Evolutionary conservation across 306 rosid species (phyloP), one percentile per base, ranked within the genome.

Genomic region (Fragaria iinumae): DNA sequence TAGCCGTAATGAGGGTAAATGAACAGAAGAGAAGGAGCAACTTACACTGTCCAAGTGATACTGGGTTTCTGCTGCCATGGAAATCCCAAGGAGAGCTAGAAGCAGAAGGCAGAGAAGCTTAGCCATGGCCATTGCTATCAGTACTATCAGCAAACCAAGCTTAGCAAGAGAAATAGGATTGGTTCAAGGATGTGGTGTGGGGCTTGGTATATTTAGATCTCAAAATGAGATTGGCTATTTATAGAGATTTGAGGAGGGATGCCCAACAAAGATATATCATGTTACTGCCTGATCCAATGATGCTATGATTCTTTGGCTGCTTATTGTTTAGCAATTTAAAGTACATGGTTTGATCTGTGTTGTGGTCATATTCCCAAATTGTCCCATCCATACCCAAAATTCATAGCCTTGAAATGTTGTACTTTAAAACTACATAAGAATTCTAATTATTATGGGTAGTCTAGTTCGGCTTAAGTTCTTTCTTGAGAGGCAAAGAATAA

Each of bases 51-150:
- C 71, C 27, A 65, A 29, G 75, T 83, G 87, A 71, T 83, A 83
- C 79, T 80, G 79, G 67, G 81, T 70, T 52, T 86, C 89, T 74
- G 86, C 48, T 74, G 82, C 76, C 83, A 85, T 44, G 79, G 91
- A 86, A 84, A 87, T 78, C 80, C 74, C 82, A 43, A 87, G 75
- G 77, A 87, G 83, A 52, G 88, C 78, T 1, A 89, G 80, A 82
- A 89, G 75, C 36, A 89, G 72, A 78, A 82, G 32, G 69, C 77
- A 80, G 45, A 73, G 36, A 87, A 87, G 76, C 86, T 85, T 87
- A 74, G 82, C 60, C 84, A 84, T 78, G 60, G 75, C 73, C 69
- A 75, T 53, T 65, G 50, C 52, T 34, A 7, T 63, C n/a, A 27
- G 11, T 3, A 7, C 60, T 60, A 59, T 25, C 17, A 23, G 16